These are phyloP conservation scores for Arthrobotrys sphaeroides DNA, from an alignment of 2,329 filamentous ascomycete species.

Conservation along the genomic window DNA sequence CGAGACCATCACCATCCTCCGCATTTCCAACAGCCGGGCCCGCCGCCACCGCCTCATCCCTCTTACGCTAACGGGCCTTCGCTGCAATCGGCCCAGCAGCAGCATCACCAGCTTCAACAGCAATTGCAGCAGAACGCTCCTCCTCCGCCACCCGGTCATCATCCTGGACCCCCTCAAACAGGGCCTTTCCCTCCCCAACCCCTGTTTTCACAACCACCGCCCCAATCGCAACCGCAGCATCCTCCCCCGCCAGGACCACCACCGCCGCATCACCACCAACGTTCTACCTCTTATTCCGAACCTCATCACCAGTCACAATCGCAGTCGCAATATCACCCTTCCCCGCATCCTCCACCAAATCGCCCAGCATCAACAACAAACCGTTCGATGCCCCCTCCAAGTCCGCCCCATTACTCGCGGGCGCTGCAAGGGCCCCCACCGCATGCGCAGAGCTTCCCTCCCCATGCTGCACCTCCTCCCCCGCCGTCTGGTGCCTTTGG, in stretches of 20 bases:
- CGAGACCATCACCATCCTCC: slow-evolving; percentile 23
- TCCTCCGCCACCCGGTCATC: slow-evolving; percentile 16
- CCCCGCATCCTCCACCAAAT: slow-evolving; percentile 32
- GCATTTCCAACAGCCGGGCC: slow-evolving; percentile 46
- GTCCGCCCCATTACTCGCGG: slow-evolving; percentile 50
- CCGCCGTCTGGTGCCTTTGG: slow-evolving; percentile 21
- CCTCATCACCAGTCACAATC: slow-evolving; percentile 21
- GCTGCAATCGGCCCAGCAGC: slow-evolving; percentile 48
- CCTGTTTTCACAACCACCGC: slow-evolving; percentile 44
- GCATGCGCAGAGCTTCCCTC: slow-evolving; percentile 45
- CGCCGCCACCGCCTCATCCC: slow-evolving; percentile 41
- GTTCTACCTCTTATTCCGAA: slow-evolving; percentile 43
- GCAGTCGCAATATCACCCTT: slow-evolving; percentile 33
- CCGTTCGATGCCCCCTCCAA: slow-evolving; percentile 45
- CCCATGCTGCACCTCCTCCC: too few species aligned
- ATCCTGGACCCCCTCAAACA: slow-evolving; percentile 34
- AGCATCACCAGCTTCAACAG: slow-evolving; percentile 53
- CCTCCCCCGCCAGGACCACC: slow-evolving; percentile 25
- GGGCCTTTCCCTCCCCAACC: slow-evolving; percentile 49
- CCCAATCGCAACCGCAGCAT: not conserved
- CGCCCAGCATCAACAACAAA: slow-evolving; percentile 33
- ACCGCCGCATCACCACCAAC: slow-evolving; percentile 51
- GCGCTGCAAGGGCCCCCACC: slow-evolving; percentile 21
- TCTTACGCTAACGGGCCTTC: slow-evolving; percentile 34
- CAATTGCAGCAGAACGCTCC: slow-evolving; percentile 47